Conservation (phyloP, 2,329 filamentous ascomycete genomes). For the Aspergillus cejpii region DNA sequence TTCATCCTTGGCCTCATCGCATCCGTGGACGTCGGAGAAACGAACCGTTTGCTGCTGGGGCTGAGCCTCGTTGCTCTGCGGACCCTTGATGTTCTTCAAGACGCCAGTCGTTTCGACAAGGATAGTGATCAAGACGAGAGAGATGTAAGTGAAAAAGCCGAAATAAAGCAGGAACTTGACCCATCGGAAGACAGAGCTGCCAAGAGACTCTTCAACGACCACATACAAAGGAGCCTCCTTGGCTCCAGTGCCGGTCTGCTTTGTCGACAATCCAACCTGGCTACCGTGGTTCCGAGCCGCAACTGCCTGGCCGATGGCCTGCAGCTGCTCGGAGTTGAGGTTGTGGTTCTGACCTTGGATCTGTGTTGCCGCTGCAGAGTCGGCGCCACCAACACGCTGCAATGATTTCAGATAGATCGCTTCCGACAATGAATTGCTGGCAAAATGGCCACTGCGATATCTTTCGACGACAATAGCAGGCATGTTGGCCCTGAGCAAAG, state of each 20-base stretch:
- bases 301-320: slow-evolving; percentile 75
- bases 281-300: slow-evolving; percentile 64
- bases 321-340: slow-evolving; percentile 58
- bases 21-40: slow-evolving; percentile 92
- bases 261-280: slow-evolving; percentile 50
- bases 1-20: slow-evolving; percentile 97
- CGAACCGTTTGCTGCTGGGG: slow-evolving; percentile 86
- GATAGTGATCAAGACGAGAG: slow-evolving; percentile 71
- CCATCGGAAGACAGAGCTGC: slow-evolving; percentile 79
- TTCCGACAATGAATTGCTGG: slow-evolving; percentile 70
- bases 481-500: slow-evolving; percentile 85
- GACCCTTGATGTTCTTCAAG: slow-evolving; percentile 68
- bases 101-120: slow-evolving; percentile 73
- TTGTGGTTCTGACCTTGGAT: slow-evolving; percentile 22
- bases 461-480: slow-evolving; percentile 86
- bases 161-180: slow-evolving; percentile 79
- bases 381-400: slow-evolving; percentile 49
- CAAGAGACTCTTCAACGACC: slow-evolving; percentile 83
- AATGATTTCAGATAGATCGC: slow-evolving; percentile 72
- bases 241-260: slow-evolving; percentile 55
- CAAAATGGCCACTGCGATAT: slow-evolving; percentile 79
- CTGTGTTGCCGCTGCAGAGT: slow-evolving; percentile 21
- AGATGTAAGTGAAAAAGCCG: slow-evolving; percentile 69
- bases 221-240: slow-evolving; percentile 89
- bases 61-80: slow-evolving; percentile 74